phyloP scores from a whole-genome alignment of 2,329 filamentous ascomycete species.

The Penicillium sp. region DNA sequence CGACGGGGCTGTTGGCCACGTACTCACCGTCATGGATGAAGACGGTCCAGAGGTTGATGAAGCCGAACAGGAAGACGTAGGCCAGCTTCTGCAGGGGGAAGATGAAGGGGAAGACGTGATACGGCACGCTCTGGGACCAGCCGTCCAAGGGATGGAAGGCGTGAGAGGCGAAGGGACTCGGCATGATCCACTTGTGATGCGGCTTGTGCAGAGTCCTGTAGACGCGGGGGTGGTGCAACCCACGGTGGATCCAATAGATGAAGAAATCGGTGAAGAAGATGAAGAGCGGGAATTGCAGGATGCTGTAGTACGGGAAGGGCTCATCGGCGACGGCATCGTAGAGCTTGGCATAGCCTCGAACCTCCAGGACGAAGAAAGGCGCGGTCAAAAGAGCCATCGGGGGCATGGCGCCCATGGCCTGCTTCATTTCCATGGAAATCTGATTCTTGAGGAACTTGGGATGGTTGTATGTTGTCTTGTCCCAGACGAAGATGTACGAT shows the following conservation, averaged over 20 bases:
- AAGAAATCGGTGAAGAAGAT: conserved; percentile 82
- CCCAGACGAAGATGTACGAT: conserved; percentile 86
- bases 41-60: conserved; percentile 96
- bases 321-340: conserved; percentile 78
- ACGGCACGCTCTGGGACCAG: conserved; percentile 82
- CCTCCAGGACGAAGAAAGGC: conserved; percentile 77
- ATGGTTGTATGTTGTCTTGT: conserved; percentile 83
- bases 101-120: conserved; percentile 89
- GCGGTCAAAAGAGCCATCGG: conserved; percentile 78
- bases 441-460: conserved; percentile 96
- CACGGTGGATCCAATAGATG: conserved; percentile 91
- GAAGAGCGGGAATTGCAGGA: conserved; percentile 82
- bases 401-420: conserved; percentile 74
- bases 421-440: conserved; percentile 77
- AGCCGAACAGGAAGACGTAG: conserved; percentile 80
- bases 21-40: conserved; percentile 97
- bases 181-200: conserved; percentile 99
- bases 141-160: conserved; percentile 95
- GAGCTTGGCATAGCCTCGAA: conserved; percentile 79
- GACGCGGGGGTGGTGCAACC: conserved; percentile 72
- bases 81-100: conserved; percentile 91
- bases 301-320: conserved; percentile 74
- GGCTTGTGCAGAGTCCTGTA: conserved; percentile 95
- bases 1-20: conserved; percentile 80
- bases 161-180: conserved; percentile 85